Percentiles rank a stretch among this genome's conserved stretches.
phyloP scores from a whole-genome alignment of 2,329 filamentous ascomycete species.

The Didymella segeticola region DNA sequence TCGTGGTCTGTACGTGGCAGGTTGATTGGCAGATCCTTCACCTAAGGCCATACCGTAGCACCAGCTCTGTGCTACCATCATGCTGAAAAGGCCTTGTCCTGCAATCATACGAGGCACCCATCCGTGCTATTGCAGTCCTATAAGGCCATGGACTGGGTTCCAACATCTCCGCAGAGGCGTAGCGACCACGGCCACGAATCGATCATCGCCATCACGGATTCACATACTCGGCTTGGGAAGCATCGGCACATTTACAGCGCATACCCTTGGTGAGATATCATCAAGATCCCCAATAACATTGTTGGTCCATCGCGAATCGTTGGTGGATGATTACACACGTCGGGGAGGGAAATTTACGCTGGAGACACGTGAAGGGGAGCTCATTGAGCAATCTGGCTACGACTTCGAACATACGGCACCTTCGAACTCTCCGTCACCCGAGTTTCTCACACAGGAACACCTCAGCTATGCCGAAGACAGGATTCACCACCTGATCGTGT shows the following conservation, averaged over 20 bases:
- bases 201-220: not conserved
- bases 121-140: not conserved
- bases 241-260: constrained; percentile 14
- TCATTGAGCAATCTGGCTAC: constrained; percentile 1
- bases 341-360: not conserved
- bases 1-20: no score
- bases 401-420: not conserved
- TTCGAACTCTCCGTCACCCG: not conserved
- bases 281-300: constrained; percentile 1
- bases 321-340: constrained; percentile 5
- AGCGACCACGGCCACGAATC: not conserved
- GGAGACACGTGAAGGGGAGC: constrained; percentile 7
- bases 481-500: constrained; percentile 17
- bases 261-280: constrained; percentile 15
- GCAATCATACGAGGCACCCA: not conserved
- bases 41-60: not conserved
- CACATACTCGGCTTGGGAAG: constrained; percentile 16
- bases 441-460: not conserved
- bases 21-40: not conserved
- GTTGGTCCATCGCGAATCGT: constrained; percentile 7
- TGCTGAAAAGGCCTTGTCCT: not conserved
- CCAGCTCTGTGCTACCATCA: not conserved
- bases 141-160: not conserved
- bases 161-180: not conserved
- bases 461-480: not conserved